Evolutionary conservation across 768 basidiomycete genomes (phyloP).

Genomic region (Clavaria fumosa): DNA sequence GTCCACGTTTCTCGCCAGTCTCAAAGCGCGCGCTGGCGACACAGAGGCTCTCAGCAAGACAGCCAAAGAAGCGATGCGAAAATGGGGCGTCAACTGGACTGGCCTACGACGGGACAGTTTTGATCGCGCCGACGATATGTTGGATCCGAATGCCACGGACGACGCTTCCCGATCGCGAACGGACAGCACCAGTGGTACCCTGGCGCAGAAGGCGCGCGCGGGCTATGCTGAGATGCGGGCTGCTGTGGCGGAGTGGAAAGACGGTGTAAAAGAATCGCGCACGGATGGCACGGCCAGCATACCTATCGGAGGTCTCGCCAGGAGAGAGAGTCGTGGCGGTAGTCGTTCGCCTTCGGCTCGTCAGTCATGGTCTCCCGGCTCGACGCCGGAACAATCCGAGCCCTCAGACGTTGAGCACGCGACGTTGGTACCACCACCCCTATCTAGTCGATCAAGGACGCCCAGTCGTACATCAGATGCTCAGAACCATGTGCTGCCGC

Average conservation of each 20-base stretch:
- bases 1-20: conserved; percentile 58
- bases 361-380: conserved; percentile 1
- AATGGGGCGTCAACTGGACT: conserved; percentile 81
- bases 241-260: conserved; percentile 54
- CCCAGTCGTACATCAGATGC: not conserved
- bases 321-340: too few species aligned
- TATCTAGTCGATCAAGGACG: not conserved
- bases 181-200: conserved; percentile 15
- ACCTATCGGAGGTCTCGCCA: conserved; percentile 10
- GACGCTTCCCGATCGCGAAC: conserved; percentile 22
- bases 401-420: not conserved
- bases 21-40: conserved; percentile 64
- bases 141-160: conserved; percentile 27
- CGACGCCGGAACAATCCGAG: not conserved
- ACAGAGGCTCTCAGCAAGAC: conserved; percentile 77
- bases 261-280: conserved; percentile 22
- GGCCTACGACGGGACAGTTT: conserved; percentile 39
- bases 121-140: conserved; percentile 24
- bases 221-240: conserved; percentile 65
- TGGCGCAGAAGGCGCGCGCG: conserved; percentile 29
- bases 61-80: conserved; percentile 80
- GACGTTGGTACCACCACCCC: not conserved
- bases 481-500: conserved; percentile 6
- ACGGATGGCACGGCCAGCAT: conserved; percentile 11
- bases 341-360: not conserved